Base-by-base conservation (phyloP, 2,329 filamentous ascomycete genomes). In the Tolypocladium ophioglossoides region DNA sequence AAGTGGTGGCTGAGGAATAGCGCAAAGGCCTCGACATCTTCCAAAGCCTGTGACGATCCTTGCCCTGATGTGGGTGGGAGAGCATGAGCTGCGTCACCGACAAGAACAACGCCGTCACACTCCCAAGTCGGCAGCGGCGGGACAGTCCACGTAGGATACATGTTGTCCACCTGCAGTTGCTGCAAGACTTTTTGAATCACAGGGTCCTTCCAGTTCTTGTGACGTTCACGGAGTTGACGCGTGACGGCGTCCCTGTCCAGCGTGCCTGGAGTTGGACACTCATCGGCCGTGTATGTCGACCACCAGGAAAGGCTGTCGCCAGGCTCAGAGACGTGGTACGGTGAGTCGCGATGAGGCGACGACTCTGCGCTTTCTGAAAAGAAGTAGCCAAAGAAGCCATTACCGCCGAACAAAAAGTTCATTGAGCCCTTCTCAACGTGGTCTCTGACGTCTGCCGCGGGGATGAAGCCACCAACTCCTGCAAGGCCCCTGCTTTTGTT, bases 311-410 rank as follows among this genome's bases (percentile, higher is more conserved):
- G 50, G 8, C 50, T 54, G 5, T 59, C 54, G 1, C 59, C 59
- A 1, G 59, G 57, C 37, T 57, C 48, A 1, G 60, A 62, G 24
- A 58, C 50, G 32, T 55, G 38, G 35, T 56, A 58, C 1, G 60
- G 59, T 11, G 59, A 61, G 8, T 59, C 59, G 18, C 59, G 57
- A 30, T 58, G 38, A 4, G 57, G 51, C 34, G 54, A 54, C 16
- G 53, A 55, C 7, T 41, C n/a, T 4, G 52, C 12, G 27, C 57
- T 61, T 2, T 61, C 54, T 16, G 56, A 18, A 38, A 58, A 58
- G 30, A 56, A 62, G 12, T 62, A 62, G 24, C 60, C 59, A 50
- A 62, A 62, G 56, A 60, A 62, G 16, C 60, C 60, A 34, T 60
- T 62, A 37, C 56, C 56, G 12, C 60, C 59, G 46, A 60, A 59